Evolutionary conservation across 2,329 filamentous ascomycete genomes (phyloP), one percentile per base, ranked within the genome.

Genomic region (Penicillium crustosum): DNA sequence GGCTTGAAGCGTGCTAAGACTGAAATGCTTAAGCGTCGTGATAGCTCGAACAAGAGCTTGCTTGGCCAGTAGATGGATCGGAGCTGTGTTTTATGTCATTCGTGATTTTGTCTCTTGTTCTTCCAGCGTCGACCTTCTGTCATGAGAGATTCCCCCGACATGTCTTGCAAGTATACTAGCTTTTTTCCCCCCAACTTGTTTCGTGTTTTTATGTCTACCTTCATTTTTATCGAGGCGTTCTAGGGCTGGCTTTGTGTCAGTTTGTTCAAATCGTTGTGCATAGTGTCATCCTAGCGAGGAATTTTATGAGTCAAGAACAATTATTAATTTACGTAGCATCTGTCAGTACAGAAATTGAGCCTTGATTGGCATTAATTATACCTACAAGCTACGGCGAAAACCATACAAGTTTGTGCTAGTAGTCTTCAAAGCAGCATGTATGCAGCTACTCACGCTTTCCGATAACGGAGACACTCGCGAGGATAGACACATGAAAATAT

Each of bases 1-100:
- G 73, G 75, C 49, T 66, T 80, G 56, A 75, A 73, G 60, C 73
- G 70, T 55, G 75, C 75, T 35, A 79, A 78, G 63, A 70, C 64
- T 33, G 77, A 77, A 44, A 66, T 78, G 59, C 59, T 77, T 42
- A 76, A 70, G 66, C 68, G 69, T 33, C 71, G 73, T 53, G 74
- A 76, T 21, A 62, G 66, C 56, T 70, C 67, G 15, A 64, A 56
- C 33, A 70, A 67, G 56, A 61, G 59, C 15, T 42, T 67, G 53
- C 59, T 61, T 43, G 60, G 59, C 41, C 49, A 58, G 35, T 61
- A 56, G 13, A 25, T 17, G 29, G 17, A 29, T 38, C 9, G 19
- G 13, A 51, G 53, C 19, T 49, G 31, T 43, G 68, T 76, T 76
- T 68, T 60, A 43, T 59, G 53, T 47, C 58, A 65, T 58, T 65